Percentiles rank a stretch among this genome's conserved stretches.
Evolutionary conservation across 345 rosid species (phyloP).

Genomic region (Sonneratia alba): DNA sequence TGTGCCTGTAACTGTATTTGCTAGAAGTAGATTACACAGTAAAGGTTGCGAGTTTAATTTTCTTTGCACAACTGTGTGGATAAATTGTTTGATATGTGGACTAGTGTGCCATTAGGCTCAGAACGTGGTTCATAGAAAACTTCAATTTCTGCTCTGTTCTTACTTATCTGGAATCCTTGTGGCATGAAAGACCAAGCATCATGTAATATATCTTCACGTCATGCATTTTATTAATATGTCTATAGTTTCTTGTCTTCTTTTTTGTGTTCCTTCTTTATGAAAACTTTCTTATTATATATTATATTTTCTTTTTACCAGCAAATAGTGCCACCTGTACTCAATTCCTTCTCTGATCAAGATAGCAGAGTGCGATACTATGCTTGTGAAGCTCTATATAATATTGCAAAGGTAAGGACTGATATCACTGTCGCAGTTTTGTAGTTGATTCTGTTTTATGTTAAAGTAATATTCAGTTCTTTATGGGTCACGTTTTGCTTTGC

Average conservation of each 20-base stretch:
- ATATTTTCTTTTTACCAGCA: constrained; percentile 39
- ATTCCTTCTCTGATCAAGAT: constrained; percentile 87
- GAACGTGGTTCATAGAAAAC: neutral
- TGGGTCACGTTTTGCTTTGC: constrained; percentile 12
- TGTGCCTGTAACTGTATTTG: neutral
- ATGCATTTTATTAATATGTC: neutral
- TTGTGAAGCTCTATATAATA: constrained; percentile 97
- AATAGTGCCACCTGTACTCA: constrained; percentile 95
- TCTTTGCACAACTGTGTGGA: too few species aligned
- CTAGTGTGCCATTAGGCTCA: neutral
- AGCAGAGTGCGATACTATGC: constrained; percentile 97
- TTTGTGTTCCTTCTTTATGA: neutral
- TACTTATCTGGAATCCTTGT: neutral
- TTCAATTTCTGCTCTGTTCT: neutral
- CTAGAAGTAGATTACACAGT: neutral
- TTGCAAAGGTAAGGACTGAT: constrained; percentile 63
- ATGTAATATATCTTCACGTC: neutral
- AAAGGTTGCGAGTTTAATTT: neutral
- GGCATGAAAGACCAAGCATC: neutral
- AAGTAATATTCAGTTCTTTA: constrained; percentile 5
- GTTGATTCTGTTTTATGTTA: neutral
- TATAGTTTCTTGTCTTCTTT: neutral
- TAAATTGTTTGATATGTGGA: neutral
- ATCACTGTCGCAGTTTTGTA: neutral
- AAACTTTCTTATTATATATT: neutral